Conservation (phyloP, 345 rosid species). For the Cardamine occulta region DNA sequence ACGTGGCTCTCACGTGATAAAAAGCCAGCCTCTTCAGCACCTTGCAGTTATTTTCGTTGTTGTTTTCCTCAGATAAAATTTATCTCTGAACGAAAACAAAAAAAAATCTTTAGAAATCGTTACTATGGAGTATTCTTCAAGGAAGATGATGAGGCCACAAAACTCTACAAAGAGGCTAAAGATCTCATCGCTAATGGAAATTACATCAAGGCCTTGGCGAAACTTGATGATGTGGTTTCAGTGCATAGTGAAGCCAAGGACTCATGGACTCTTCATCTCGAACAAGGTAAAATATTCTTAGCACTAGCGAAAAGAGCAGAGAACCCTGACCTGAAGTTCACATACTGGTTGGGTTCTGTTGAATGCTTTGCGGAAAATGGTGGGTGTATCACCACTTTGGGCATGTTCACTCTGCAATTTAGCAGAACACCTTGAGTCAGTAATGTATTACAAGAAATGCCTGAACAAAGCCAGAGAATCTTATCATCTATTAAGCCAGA, state of each 20-base stretch:
- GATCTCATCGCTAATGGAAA: not conserved
- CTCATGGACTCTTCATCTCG: not conserved
- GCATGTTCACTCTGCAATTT: too few species aligned
- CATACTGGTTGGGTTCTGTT: too few species aligned
- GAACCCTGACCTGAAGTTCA: too few species aligned
- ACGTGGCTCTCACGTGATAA: slow-evolving; percentile 19
- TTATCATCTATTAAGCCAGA: too few species aligned
- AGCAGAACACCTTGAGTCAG: too few species aligned
- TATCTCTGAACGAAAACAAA: not conserved
- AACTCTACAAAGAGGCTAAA: too few species aligned
- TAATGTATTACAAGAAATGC: too few species aligned
- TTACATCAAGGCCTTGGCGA: slow-evolving; percentile 24
- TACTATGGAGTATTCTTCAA: not conserved
- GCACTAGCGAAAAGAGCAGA: too few species aligned
- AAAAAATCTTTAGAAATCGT: not conserved
- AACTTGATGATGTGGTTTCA: not conserved
- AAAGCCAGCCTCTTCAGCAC: not conserved
- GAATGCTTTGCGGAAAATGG: too few species aligned
- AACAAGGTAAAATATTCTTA: too few species aligned
- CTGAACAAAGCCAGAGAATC: too few species aligned
- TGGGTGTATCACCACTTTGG: too few species aligned
- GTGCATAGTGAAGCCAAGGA: not conserved
- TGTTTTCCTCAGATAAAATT: not conserved
- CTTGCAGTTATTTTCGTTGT: slow-evolving; percentile 2
- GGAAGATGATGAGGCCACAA: not conserved